phyloP scores from a whole-genome alignment of 495 filamentous ascomycete genomes.

The Tirmania nivea region DNA sequence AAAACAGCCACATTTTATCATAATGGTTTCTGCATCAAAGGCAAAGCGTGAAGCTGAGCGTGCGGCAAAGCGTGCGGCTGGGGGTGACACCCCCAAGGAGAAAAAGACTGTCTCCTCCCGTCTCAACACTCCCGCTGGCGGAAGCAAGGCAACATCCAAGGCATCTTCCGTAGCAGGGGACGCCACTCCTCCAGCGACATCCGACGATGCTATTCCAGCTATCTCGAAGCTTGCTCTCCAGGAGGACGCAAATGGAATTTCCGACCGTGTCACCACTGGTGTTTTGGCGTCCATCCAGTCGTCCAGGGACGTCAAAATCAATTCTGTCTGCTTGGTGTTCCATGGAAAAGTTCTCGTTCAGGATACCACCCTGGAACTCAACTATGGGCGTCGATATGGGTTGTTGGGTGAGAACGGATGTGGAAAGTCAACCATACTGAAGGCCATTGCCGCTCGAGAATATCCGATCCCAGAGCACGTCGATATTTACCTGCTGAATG shows the following conservation, averaged over 20 bases:
- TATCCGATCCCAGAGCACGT: conserved; percentile 90
- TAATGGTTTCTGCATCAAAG: conserved; percentile 87
- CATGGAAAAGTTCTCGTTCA: conserved; percentile 90
- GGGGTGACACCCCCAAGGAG: conserved; percentile 42
- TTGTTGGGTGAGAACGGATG: conserved; percentile 96
- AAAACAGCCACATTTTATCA: conserved; percentile 10
- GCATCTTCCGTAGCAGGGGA: conserved; percentile 49
- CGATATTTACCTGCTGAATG: conserved; percentile 96
- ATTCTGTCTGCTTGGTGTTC: conserved; percentile 80
- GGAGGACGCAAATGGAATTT: conserved; percentile 87
- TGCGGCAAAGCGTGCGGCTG: conserved; percentile 73
- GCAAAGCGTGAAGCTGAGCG: conserved; percentile 93
- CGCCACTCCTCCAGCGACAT: conserved; percentile 18
- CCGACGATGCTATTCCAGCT: conserved; percentile 10
- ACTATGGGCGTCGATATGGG: conserved; percentile 80
- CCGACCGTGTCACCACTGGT: conserved; percentile 95
- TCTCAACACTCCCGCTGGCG: conserved; percentile 28
- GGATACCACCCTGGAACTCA: conserved; percentile 82
- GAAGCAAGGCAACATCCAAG: conserved; percentile 38
- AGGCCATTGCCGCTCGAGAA: conserved; percentile 81
- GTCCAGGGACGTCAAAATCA: conserved; percentile 90
- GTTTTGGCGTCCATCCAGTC: conserved; percentile 66
- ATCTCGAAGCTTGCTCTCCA: conserved; percentile 48
- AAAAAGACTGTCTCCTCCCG: conserved; percentile 50
- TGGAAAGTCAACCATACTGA: conserved; percentile 90